phyloP scores from a whole-genome alignment of 2,329 filamentous ascomycete genomes.

The Fusarium mexicanum region DNA sequence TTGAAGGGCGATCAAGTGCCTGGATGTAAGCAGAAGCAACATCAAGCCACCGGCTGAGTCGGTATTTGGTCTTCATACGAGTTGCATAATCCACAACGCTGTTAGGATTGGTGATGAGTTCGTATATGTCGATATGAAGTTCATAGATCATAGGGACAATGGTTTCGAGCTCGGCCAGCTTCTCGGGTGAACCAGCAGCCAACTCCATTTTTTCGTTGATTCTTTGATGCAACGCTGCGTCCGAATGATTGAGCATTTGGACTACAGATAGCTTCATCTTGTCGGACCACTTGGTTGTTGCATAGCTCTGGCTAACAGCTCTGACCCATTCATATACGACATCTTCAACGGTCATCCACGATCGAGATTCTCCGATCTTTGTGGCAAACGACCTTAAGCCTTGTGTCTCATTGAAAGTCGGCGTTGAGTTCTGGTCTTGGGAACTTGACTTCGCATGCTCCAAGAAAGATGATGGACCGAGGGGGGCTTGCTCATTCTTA shows the following conservation, averaged over 20 bases:
- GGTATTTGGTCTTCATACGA: conserved; percentile 59
- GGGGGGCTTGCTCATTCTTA: conserved; percentile 61
- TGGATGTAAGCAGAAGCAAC: conserved; percentile 59
- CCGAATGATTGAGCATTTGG: conserved; percentile 64
- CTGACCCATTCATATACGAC: conserved; percentile 68
- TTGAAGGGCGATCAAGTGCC: conserved; percentile 46
- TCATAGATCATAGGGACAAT: conserved; percentile 69
- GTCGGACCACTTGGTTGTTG: conserved; percentile 66
- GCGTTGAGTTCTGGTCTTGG: conserved; percentile 58
- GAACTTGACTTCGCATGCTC: conserved; percentile 69
- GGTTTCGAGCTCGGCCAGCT: conserved; percentile 50
- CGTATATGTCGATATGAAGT: conserved; percentile 69
- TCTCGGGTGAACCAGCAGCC: conserved; percentile 35
- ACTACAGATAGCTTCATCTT: conserved; percentile 65
- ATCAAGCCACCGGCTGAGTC: conserved; percentile 62
- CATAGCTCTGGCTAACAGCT: conserved; percentile 61
- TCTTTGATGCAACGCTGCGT: conserved; percentile 61
- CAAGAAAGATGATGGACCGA: conserved; percentile 69
- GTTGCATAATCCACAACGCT: conserved; percentile 62
- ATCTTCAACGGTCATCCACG: conserved; percentile 66
- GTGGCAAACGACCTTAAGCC: conserved; percentile 64
- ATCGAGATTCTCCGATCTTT: conserved; percentile 52
- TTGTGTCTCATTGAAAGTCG: conserved; percentile 61
- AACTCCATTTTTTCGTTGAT: conserved; percentile 55
- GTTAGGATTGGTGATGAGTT: conserved; percentile 66